phyloP scores from a whole-genome alignment of 2,329 filamentous ascomycete species.

The Colletotrichum sansevieriae region DNA sequence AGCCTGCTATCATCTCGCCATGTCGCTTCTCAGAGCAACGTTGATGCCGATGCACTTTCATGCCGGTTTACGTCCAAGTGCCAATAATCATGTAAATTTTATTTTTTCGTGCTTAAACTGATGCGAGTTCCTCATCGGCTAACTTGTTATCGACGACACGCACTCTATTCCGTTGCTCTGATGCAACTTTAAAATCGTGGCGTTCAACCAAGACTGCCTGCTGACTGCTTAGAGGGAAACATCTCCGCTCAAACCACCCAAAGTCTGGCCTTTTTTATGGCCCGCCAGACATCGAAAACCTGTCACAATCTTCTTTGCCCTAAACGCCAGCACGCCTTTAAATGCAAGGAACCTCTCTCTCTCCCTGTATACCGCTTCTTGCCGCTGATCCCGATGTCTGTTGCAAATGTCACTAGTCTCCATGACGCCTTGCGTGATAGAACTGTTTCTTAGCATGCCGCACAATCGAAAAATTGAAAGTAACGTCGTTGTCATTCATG shows the following conservation, averaged over 20 bases:
- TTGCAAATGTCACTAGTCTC: constrained; percentile 30
- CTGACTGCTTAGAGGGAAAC: neutral
- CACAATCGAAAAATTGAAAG: constrained; percentile 24
- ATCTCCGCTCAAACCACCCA: neutral
- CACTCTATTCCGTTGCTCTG: constrained; percentile 8
- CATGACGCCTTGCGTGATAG: constrained; percentile 33
- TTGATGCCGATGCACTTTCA: neutral
- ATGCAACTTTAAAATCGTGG: constrained; percentile 8
- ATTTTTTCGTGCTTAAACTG: constrained; percentile 4
- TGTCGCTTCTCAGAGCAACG: neutral
- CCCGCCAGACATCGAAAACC: constrained; percentile 4
- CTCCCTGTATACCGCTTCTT: constrained; percentile 27
- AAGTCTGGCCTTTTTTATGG: neutral
- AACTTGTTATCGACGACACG: neutral
- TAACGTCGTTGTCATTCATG: constrained; percentile 34
- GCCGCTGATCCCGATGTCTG: constrained; percentile 6
- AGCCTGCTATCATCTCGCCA: neutral
- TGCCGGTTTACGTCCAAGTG: neutral
- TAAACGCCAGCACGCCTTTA: constrained; percentile 32
- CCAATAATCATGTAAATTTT: constrained; percentile 14
- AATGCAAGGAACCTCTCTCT: constrained; percentile 39
- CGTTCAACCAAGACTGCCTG: neutral
- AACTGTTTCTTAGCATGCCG: constrained; percentile 31
- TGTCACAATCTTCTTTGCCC: constrained; percentile 25
- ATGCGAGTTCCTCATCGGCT: neutral